These are phyloP conservation scores for Neoarthrinium moseri DNA, from an alignment of 2,329 filamentous ascomycete species.

Conservation along the genomic window DNA sequence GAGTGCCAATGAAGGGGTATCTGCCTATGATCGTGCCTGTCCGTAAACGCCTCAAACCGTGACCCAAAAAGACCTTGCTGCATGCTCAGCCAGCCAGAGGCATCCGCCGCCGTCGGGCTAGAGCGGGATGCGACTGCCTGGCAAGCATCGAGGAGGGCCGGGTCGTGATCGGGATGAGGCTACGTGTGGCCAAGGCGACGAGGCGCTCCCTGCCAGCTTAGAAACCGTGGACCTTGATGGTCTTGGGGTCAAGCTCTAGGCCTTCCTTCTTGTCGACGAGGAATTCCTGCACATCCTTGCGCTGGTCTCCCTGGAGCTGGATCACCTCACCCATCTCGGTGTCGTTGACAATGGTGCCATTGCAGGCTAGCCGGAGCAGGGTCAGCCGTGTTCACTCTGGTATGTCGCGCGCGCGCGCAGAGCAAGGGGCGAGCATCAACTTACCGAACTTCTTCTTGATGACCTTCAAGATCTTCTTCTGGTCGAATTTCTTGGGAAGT, in stretches of 20 bases:
- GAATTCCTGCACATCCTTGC: slow-evolving; percentile 98
- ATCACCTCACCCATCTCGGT: slow-evolving; percentile 98
- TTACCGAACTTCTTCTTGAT: slow-evolving; percentile 99
- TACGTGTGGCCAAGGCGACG: slow-evolving; percentile 14
- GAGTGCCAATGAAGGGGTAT: slow-evolving; percentile 27
- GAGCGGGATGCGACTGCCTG: slow-evolving; percentile 13
- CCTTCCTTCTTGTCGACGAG: slow-evolving; percentile 94
- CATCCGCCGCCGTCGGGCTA: slow-evolving; percentile 15
- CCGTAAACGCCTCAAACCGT: slow-evolving; percentile 29
- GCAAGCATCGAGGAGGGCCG: slow-evolving; percentile 2
- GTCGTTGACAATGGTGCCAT: slow-evolving; percentile 98
- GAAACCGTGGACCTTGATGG: slow-evolving; percentile 82
- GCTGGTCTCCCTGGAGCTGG: slow-evolving; percentile 98
- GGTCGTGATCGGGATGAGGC: slow-evolving; percentile 21
- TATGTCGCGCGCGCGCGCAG: too few relatives aligned
- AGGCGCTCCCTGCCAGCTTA: slow-evolving; percentile 41
- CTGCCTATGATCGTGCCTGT: slow-evolving; percentile 27
- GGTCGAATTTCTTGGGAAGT: slow-evolving; percentile 97
- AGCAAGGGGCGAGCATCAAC: too few relatives aligned
- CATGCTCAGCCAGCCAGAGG: slow-evolving; percentile 19
- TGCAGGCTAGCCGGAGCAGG: slow-evolving; percentile 72
- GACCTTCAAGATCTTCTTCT: slow-evolving; percentile 99
- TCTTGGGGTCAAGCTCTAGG: slow-evolving; percentile 91
- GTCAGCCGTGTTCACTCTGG: too few relatives aligned
- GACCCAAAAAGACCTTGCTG: slow-evolving; percentile 21